phyloP scores from a whole-genome alignment of 192 early-diverging fungal species.

The Gryganskiella cystojenkinii region DNA sequence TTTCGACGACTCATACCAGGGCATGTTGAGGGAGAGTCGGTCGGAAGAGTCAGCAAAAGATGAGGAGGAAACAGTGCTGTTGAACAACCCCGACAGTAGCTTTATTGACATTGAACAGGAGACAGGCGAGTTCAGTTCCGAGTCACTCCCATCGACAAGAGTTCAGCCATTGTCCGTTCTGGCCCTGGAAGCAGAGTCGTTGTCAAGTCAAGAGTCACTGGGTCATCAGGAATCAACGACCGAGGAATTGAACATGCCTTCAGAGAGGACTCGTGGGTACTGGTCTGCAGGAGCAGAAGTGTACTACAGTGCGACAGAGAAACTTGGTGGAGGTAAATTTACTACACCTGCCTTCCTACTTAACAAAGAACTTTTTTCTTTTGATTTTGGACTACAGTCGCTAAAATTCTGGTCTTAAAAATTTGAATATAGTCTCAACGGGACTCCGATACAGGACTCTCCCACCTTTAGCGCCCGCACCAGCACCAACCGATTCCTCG shows the following conservation, averaged over 20 bases:
- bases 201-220: background rate
- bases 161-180: too few species aligned
- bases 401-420: too few species aligned
- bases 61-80: slow-evolving; percentile 12
- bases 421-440: slow-evolving; percentile 62
- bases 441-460: slow-evolving; percentile 77
- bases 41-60: background rate
- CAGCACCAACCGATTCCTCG: slow-evolving; percentile 28
- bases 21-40: slow-evolving; percentile 32
- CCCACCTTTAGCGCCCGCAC: slow-evolving; percentile 37
- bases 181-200: too few species aligned
- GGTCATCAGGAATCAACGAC: slow-evolving; percentile 32
- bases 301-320: slow-evolving; percentile 81
- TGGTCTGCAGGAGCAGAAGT: slow-evolving; percentile 78
- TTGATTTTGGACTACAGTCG: slow-evolving; percentile 15
- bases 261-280: slow-evolving; percentile 57
- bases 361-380: too few species aligned
- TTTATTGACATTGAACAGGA: slow-evolving; percentile 61
- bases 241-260: slow-evolving; percentile 14
- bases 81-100: slow-evolving; percentile 50
- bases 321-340: slow-evolving; percentile 88
- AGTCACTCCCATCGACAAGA: too few species aligned
- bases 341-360: too few species aligned
- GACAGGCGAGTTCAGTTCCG: slow-evolving; percentile 9
- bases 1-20: slow-evolving; percentile 30